These are phyloP conservation scores for Kewa caespitosa DNA, from an alignment of 179 eudicot genomes.

Conservation along the genomic window DNA sequence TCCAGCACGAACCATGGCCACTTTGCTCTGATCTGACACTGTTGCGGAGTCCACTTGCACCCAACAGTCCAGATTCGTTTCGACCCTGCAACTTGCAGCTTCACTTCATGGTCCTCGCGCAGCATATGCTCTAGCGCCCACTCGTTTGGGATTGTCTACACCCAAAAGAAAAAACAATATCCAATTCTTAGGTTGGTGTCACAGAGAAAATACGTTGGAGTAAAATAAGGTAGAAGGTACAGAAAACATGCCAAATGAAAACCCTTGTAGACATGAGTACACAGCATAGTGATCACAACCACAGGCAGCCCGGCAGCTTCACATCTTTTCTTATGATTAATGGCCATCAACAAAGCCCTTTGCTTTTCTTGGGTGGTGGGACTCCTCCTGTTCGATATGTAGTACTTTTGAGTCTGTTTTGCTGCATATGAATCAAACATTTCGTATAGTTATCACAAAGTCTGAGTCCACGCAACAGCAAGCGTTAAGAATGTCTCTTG, in stretches of 20 bases:
- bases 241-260: constrained; percentile 15
- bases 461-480: background rate
- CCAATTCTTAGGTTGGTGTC: background rate
- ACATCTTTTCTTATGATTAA: background rate
- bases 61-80: constrained; percentile 12
- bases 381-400: constrained; percentile 21
- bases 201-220: background rate
- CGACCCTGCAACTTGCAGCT: background rate
- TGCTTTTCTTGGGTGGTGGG: constrained; percentile 18
- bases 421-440: constrained; percentile 16
- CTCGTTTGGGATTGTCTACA: constrained; percentile 17
- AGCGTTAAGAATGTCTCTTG: background rate
- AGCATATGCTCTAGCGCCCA: constrained; percentile 20
- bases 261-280: constrained; percentile 23
- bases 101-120: background rate
- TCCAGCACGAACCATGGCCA: constrained; percentile 20
- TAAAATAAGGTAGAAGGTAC: background rate
- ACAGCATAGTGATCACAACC: constrained; percentile 17
- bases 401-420: constrained; percentile 4
- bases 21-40: constrained; percentile 25
- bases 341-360: background rate
- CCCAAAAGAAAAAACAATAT: background rate
- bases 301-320: constrained; percentile 2
- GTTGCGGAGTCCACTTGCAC: constrained; percentile 20
- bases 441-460: background rate